phyloP scores from a whole-genome alignment of 2,329 filamentous ascomycete species.

The Clonostachys rosea region DNA sequence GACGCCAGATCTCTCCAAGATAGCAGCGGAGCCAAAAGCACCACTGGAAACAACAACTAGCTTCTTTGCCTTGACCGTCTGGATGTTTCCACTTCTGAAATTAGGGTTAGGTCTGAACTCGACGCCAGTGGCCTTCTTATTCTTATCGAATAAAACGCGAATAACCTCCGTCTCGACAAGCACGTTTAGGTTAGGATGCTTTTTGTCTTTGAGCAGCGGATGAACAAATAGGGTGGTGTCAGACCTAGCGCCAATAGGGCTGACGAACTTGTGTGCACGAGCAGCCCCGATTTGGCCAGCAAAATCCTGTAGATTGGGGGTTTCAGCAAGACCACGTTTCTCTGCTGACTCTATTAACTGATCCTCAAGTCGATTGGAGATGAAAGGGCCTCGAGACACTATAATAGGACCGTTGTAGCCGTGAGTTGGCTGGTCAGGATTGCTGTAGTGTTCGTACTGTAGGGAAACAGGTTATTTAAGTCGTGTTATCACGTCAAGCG shows the following conservation, averaged over 20 bases:
- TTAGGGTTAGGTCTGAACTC: not conserved
- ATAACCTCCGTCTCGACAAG: conserved; percentile 52
- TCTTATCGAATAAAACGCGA: conserved; percentile 33
- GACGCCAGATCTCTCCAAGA: conserved; percentile 48
- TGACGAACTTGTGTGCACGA: conserved; percentile 16
- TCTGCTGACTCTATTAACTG: conserved; percentile 38
- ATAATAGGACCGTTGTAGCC: conserved; percentile 42
- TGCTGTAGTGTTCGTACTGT: conserved; percentile 47
- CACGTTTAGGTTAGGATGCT: conserved; percentile 54
- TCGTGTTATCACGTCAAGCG: conserved; percentile 9
- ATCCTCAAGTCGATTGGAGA: conserved; percentile 26
- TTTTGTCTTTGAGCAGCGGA: conserved; percentile 17
- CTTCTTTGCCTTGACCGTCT: conserved; percentile 31
- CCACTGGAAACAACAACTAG: conserved; percentile 36
- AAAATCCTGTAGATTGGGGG: conserved; percentile 43
- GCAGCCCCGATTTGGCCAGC: conserved; percentile 26
- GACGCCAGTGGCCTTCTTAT: not conserved
- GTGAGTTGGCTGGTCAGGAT: conserved; percentile 34
- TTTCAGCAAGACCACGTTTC: conserved; percentile 37
- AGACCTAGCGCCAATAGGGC: conserved; percentile 43
- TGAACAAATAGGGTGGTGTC: conserved; percentile 51
- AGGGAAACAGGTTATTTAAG: too few relatives aligned
- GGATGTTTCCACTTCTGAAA: not conserved
- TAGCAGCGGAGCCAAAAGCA: conserved; percentile 34
- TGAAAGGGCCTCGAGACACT: conserved; percentile 39